A percentile compares a stretch with the other conserved stretches of the same genome.
Conservation (phyloP, 169 alveolate species). For the Plasmodium vivax region DNA sequence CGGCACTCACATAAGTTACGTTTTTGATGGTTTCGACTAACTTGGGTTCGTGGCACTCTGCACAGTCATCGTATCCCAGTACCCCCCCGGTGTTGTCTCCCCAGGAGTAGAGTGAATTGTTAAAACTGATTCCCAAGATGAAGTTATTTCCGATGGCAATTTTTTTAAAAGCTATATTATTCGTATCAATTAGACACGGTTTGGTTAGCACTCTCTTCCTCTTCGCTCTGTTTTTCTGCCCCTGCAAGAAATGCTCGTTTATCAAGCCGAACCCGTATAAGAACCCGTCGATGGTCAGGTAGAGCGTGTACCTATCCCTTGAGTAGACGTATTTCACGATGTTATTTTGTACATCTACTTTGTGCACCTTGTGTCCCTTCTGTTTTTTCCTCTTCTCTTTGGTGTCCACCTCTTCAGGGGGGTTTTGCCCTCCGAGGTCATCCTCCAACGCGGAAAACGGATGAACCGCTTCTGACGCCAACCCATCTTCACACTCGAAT, state of each 20-base stretch:
- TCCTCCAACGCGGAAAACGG: background rate
- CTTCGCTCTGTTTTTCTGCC: slow-evolving; percentile 9
- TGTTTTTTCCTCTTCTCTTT: background rate
- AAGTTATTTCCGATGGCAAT: slow-evolving; percentile 35
- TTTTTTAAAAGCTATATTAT: slow-evolving; percentile 67
- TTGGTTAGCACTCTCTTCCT: slow-evolving; percentile 8
- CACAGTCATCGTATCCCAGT: slow-evolving; percentile 26
- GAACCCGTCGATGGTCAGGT: slow-evolving; percentile 39
- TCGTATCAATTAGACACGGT: slow-evolving; percentile 54
- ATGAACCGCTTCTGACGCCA: background rate
- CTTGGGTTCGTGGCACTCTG: slow-evolving; percentile 18
- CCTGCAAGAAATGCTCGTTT: slow-evolving; percentile 38
- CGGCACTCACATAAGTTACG: slow-evolving; percentile 39
- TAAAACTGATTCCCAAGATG: slow-evolving; percentile 22
- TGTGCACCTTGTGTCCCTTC: slow-evolving; percentile 7
- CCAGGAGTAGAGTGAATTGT: slow-evolving; percentile 59
- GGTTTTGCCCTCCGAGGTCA: background rate
- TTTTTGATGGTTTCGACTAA: slow-evolving; percentile 19
- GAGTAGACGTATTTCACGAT: slow-evolving; percentile 37
- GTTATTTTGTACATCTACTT: slow-evolving; percentile 33
- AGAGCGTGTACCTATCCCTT: slow-evolving; percentile 39
- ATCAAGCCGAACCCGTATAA: slow-evolving; percentile 62
- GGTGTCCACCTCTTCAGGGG: background rate
- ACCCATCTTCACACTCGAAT: background rate
- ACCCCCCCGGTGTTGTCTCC: slow-evolving; percentile 21